Evolutionary conservation across 768 basidiomycete genomes (phyloP), one percentile per base, ranked within the genome.

Genomic region (Tephrocybe sp.): DNA sequence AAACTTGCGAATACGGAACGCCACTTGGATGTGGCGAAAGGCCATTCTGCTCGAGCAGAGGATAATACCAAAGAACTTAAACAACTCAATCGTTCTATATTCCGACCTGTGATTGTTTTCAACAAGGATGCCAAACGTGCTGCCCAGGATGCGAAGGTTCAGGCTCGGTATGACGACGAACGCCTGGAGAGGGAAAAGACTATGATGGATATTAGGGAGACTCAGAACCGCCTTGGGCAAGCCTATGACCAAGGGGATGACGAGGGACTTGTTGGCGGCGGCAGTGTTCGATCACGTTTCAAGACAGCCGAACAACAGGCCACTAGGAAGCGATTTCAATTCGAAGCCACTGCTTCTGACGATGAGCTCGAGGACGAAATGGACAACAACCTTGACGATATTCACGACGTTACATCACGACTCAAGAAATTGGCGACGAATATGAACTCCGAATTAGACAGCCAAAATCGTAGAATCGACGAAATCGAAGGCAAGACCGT

Each of bases 301-400:
- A 76, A 66, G 56, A 77, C 78, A 2, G 67, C 70, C 17, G 77
- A 79, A 44, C 82, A 88, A 61, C 69, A 77, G 50, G 89, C 86
- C 49, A 85, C 85, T 60, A 76, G 90, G 59, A 81, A 85, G 61
- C 81, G 89, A 32, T 98, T 82, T 65, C 93, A 98, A 69, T 97
- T 98, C 62, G 96, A 99, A 59, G 83, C 84, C 22, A 88, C 83
- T 33, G 91, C 79, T 2, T 91, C 88, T 5, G 96, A 99, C 62
- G 94, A 98, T 59, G 93, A 95, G 68, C 58, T 96, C 1, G 96
- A 99, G 71, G 88, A 98, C 60, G 94, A 98, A 69, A 62, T 99
- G 33, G 96, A 98, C 61, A 83, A 79, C 56, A 98, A 98, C 66
- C 72, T 99, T 20, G 84, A 90, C 64, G 93, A 96, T 67, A 88